Evolutionary conservation across 805 yeast species (phyloP).

Genomic region (Sungouiozyma intestinalis): DNA sequence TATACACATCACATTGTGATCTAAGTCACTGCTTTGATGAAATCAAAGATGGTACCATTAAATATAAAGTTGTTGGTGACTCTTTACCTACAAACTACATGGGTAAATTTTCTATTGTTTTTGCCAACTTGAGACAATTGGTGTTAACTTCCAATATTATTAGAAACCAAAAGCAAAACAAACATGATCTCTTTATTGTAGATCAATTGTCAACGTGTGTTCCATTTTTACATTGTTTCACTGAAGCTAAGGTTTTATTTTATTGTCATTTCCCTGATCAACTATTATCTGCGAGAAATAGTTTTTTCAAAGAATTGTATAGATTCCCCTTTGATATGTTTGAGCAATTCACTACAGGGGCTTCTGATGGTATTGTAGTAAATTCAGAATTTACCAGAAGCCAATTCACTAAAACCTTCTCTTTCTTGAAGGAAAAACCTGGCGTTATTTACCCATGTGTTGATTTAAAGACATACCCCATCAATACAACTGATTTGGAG

Average conservation of each 20-base stretch:
- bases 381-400: slow-evolving; percentile 76
- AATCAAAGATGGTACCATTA: slow-evolving; percentile 45
- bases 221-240: slow-evolving; percentile 48
- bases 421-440: slow-evolving; percentile 21
- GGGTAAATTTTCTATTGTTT: slow-evolving; percentile 66
- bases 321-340: slow-evolving; percentile 74
- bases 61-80: slow-evolving; percentile 73
- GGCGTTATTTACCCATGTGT: slow-evolving; percentile 54
- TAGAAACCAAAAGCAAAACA: slow-evolving; percentile 33
- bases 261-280: slow-evolving; percentile 97
- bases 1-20: slow-evolving; percentile 90
- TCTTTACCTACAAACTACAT: slow-evolving; percentile 59
- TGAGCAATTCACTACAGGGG: slow-evolving; percentile 71
- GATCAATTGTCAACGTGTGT: slow-evolving; percentile 80
- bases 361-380: slow-evolving; percentile 74
- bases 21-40: slow-evolving; percentile 84
- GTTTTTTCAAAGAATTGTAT: slow-evolving; percentile 50
- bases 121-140: slow-evolving; percentile 76
- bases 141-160: slow-evolving; percentile 45
- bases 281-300: slow-evolving; percentile 50
- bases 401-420: slow-evolving; percentile 59
- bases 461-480: slow-evolving; percentile 31
- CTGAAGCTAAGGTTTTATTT: slow-evolving; percentile 48
- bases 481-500: slow-evolving; percentile 9
- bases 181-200: slow-evolving; percentile 65